Conservation (phyloP, 140 eudicot genomes). For the Oenanthe javanica region DNA sequence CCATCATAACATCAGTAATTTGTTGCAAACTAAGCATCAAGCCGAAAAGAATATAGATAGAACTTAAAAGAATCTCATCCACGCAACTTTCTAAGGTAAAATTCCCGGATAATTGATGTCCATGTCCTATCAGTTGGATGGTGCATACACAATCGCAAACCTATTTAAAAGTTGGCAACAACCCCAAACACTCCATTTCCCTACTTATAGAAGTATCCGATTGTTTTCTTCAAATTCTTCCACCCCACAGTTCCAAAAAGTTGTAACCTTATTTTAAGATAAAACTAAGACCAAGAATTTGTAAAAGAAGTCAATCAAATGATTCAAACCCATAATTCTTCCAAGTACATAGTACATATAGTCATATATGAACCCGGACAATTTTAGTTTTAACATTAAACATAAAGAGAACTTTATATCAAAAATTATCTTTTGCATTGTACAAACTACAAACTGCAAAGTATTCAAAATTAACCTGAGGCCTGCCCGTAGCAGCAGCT, state of each 20-base stretch:
- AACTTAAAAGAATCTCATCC: neutral
- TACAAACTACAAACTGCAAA: neutral
- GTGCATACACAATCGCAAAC: neutral
- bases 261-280: neutral
- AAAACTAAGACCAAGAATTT: neutral
- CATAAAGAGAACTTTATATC: neutral
- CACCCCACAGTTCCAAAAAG: neutral
- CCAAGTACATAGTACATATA: neutral
- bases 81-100: neutral
- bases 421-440: neutral
- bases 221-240: neutral
- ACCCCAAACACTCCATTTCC: neutral
- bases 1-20: neutral
- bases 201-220: neutral
- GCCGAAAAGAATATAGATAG: neutral
- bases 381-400: neutral
- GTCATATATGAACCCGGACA: neutral
- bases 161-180: neutral
- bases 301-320: neutral
- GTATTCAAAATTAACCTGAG: conserved; percentile 39
- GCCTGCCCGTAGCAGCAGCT: conserved; percentile 71
- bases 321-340: neutral
- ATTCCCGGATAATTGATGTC: neutral
- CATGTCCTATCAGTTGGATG: neutral
- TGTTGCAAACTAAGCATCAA: neutral